Percentiles rank a stretch among this genome's conserved stretches.
These are phyloP conservation scores for Aphanomyces invadans DNA, from an alignment of 352 stramenopile genomes.

Conservation along the genomic window DNA sequence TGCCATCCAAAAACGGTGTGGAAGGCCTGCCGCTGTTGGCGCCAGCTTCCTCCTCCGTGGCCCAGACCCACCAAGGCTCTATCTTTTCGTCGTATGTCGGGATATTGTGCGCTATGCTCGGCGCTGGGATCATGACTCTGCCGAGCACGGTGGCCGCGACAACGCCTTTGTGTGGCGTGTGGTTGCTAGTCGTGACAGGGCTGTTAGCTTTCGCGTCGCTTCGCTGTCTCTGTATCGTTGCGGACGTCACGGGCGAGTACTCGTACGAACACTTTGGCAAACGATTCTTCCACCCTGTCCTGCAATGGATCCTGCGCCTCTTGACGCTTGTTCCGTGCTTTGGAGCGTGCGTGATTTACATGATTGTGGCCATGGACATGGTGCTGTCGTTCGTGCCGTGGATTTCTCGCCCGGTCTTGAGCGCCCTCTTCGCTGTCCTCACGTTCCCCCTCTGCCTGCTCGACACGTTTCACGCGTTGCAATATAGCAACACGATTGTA, in stretches of 20 bases:
- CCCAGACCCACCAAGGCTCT: background rate
- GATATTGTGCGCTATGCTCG: slow-evolving; percentile 72
- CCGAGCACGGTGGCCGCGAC: slow-evolving; percentile 53
- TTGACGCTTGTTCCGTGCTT: slow-evolving; percentile 67
- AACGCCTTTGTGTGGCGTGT: slow-evolving; percentile 37
- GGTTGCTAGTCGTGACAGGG: slow-evolving; percentile 45
- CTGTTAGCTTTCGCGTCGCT: slow-evolving; percentile 65
- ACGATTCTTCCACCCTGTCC: slow-evolving; percentile 52
- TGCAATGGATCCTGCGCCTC: slow-evolving; percentile 60
- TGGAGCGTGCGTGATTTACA: slow-evolving; percentile 68
- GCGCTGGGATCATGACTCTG: slow-evolving; percentile 66
- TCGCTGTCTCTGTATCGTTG: slow-evolving; percentile 56
- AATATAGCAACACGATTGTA: slow-evolving; percentile 60
- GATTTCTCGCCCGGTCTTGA: slow-evolving; percentile 49
- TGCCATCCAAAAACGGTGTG: no score
- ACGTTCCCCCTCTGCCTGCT: slow-evolving; percentile 61
- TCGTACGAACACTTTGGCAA: slow-evolving; percentile 76
- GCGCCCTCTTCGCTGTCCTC: slow-evolving; percentile 49
- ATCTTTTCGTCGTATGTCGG: slow-evolving; percentile 56
- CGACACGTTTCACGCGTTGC: slow-evolving; percentile 73
- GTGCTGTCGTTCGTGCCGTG: slow-evolving; percentile 72
- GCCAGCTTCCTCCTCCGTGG: no score
- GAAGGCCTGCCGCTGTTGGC: no score
- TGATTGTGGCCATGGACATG: slow-evolving; percentile 75
- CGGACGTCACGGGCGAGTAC: slow-evolving; percentile 50